A percentile compares a stretch with the other conserved stretches of the same genome.
phyloP scores from a whole-genome alignment of 2,329 filamentous ascomycete genomes.

The Myriosclerotinia scirpicola region DNA sequence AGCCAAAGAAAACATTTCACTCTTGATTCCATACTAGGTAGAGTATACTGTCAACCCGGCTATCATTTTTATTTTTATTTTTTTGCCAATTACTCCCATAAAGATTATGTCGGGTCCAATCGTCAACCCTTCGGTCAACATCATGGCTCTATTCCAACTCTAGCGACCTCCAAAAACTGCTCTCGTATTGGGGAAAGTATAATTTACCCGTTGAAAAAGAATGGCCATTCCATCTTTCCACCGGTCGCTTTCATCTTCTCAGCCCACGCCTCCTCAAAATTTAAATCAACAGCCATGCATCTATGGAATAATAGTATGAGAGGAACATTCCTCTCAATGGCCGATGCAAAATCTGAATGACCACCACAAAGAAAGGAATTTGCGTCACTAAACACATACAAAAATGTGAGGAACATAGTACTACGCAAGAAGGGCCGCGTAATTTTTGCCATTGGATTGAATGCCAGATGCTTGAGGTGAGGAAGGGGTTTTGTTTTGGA shows the following conservation, averaged over 20 bases:
- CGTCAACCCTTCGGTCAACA: no score
- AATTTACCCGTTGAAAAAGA: not conserved
- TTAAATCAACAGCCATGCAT: not conserved
- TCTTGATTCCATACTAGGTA: not conserved
- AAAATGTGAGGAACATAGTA: not conserved
- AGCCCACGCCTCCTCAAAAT: accelerated
- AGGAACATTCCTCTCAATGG: not conserved
- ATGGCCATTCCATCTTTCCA: constrained; percentile 5
- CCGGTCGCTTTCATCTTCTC: no score
- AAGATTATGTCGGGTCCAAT: not conserved
- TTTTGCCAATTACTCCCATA: not conserved
- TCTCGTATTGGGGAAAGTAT: no score
- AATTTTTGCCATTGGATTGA: not conserved
- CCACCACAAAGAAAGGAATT: not conserved
- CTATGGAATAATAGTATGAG: not conserved
- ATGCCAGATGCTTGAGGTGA: not conserved
- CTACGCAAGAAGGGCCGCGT: not conserved
- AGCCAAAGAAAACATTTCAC: not conserved
- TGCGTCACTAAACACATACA: not conserved
- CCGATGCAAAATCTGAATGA: not conserved
- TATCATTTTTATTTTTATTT: not conserved
- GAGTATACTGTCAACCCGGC: not conserved
- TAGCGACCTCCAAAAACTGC: not conserved
- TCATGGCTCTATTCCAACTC: not conserved
- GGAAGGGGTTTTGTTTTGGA: not conserved